Base-by-base conservation (phyloP, 257 asterid genomes). In the Nicotiana sylvestris region DNA sequence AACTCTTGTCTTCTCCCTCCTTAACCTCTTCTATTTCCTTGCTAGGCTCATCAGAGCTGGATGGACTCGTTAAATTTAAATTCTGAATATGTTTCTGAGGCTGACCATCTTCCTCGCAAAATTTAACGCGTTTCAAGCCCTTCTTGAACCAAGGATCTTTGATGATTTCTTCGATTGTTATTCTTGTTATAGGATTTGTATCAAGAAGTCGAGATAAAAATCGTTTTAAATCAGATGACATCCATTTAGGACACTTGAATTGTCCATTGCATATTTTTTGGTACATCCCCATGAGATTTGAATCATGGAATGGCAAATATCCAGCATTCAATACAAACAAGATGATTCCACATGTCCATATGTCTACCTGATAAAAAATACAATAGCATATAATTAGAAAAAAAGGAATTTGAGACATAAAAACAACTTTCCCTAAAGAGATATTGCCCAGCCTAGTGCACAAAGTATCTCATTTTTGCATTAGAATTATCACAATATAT, bases 201-300 rank as follows among this genome's bases (percentile, higher is more conserved):
- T 94, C 98, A 57, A 96, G 82, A 21, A 94, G 84, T 13, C 98
- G 93, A 78, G 88, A 79, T 18, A 96, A 25, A 53, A 96, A 87
- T 51, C 91, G 92, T 46, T 89, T 96, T 21, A 96, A 87, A 77
- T 94, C 99, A 6, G 93, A 81, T 55, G 99, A 94, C 90, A 91
- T 96, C 97, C 94, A 93, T 78, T 87, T 94, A 0, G 99, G 99
- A 79, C 93, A 93, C 39, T 96, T 87, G 70, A 88, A 96, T 70
- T 94, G 98, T 18, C 98, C 98, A 74, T 90, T 93, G 93, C 91
- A 94, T 18, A 96, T 89, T 68, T 89, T 89, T 65, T 86, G 78
- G 76, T 89, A 89, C 91, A 89, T 89, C 0, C 81, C 72, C 91
- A 89, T 89, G 11, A 89, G 78, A 89, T 89, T 89, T 15, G 90